Conservation (phyloP, 306 rosid genomes). For the Cucurbita maxima region DNA sequence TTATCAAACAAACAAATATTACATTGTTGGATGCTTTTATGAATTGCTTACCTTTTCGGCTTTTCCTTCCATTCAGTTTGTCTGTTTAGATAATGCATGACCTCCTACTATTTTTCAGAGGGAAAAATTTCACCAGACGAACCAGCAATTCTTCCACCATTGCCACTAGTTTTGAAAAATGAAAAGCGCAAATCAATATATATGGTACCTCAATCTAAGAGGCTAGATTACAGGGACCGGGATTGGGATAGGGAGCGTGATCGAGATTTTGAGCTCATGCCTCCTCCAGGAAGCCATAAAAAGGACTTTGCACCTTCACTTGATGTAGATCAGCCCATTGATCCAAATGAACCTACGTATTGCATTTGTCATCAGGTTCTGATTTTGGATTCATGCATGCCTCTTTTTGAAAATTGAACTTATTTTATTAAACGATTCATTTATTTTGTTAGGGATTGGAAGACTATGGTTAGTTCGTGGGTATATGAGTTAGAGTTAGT, state of each 20-base stretch:
- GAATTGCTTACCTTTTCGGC: not conserved
- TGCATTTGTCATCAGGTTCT: conserved; percentile 94
- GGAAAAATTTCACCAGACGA: conserved; percentile 78
- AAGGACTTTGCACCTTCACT: conserved; percentile 55
- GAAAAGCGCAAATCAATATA: conserved; percentile 54
- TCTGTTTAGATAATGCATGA: not conserved
- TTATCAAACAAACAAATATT: not conserved
- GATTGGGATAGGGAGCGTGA: conserved; percentile 96
- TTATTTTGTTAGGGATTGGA: not conserved
- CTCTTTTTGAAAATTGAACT: not conserved
- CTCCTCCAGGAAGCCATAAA: conserved; percentile 88
- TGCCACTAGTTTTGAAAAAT: conserved; percentile 54
- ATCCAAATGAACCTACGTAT: conserved; percentile 93
- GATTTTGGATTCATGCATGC: conserved; percentile 8
- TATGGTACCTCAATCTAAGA: conserved; percentile 65
- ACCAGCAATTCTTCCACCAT: conserved; percentile 79
- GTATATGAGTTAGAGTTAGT: not conserved
- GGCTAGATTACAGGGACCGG: conserved; percentile 67
- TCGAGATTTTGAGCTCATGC: conserved; percentile 94
- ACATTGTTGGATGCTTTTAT: not conserved
- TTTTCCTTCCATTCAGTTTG: not conserved
- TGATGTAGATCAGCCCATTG: conserved; percentile 86
- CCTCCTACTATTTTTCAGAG: conserved; percentile 27
- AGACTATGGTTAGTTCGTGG: not conserved
- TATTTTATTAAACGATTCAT: not conserved